Percentiles rank a stretch among this genome's conserved stretches.
Evolutionary conservation across 176 grass and related monocot genomes (phyloP).

Genomic region (Bromus sterilis): DNA sequence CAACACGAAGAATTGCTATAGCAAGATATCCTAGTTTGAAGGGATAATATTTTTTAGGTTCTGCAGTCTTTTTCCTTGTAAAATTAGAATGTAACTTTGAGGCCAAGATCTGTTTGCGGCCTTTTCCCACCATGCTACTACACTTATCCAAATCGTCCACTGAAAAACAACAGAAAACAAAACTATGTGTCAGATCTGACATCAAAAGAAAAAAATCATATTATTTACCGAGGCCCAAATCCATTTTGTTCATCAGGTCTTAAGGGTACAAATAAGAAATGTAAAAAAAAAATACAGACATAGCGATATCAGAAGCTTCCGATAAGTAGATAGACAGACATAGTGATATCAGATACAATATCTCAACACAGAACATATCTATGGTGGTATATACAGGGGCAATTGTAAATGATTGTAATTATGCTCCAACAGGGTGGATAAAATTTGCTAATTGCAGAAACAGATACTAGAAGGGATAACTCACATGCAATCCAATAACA

Average conservation of each 20-base stretch:
- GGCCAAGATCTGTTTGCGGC: conserved; percentile 30
- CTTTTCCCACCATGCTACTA: conserved; percentile 64
- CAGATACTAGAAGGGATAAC: not conserved
- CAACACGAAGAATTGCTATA: conserved; percentile 79
- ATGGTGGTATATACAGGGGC: not conserved
- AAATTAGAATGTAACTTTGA: conserved; percentile 47
- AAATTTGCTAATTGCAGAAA: not conserved
- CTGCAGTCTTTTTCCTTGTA: conserved; percentile 34
- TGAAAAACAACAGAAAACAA: conserved; percentile 40
- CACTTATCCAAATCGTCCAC: conserved; percentile 92
- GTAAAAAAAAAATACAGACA: not conserved
- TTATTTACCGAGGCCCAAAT: not conserved
- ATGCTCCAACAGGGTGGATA: not conserved
- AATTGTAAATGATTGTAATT: not conserved
- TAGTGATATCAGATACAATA: not conserved
- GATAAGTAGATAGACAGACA: not conserved
- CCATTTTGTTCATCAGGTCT: not conserved
- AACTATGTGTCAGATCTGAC: not conserved
- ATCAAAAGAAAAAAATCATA: conserved; percentile 9
- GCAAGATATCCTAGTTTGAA: conserved; percentile 92
- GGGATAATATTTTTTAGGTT: conserved; percentile 67
- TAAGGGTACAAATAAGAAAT: conserved; percentile 5
- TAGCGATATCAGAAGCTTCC: not conserved
- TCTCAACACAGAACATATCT: not conserved
- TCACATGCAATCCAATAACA: not conserved